Conservation (phyloP, 306 rosid genomes). For the Quercus agrifolia region DNA sequence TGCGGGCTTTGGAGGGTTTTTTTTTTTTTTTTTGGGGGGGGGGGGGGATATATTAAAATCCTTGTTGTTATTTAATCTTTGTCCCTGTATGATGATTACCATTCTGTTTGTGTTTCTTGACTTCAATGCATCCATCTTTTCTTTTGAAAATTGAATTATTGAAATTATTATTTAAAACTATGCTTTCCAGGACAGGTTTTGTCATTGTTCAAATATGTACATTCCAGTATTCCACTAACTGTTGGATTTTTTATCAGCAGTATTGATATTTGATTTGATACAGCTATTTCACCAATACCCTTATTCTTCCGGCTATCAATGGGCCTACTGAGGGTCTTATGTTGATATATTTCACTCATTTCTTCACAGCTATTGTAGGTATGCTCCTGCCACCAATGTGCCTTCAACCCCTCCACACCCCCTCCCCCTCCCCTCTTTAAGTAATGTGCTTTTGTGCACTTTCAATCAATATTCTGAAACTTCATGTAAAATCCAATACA, state of each 20-base stretch:
- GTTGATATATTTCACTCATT: slow-evolving; percentile 68
- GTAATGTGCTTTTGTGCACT: background rate
- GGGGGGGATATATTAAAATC: background rate
- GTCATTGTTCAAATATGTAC: background rate
- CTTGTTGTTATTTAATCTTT: background rate
- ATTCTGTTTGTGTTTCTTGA: background rate
- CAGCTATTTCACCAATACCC: slow-evolving; percentile 92
- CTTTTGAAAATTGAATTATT: background rate
- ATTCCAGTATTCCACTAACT: background rate
- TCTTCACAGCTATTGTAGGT: slow-evolving; percentile 88
- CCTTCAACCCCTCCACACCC: background rate
- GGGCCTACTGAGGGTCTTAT: slow-evolving; percentile 98
- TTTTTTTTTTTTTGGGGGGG: too few species aligned
- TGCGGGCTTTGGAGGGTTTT: background rate
- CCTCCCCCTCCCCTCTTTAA: background rate
- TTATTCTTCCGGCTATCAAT: slow-evolving; percentile 81
- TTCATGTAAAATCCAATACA: slow-evolving; percentile 6
- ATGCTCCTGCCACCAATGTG: slow-evolving; percentile 29
- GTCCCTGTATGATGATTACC: slow-evolving; percentile 14
- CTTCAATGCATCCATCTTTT: background rate
- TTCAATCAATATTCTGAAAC: background rate
- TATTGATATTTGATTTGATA: slow-evolving; percentile 28
- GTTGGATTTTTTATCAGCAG: background rate
- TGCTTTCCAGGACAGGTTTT: background rate
- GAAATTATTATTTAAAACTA: slow-evolving; percentile 6